phyloP scores from a whole-genome alignment of 192 early-diverging fungal species.

The Coemansia sp. region DNA sequence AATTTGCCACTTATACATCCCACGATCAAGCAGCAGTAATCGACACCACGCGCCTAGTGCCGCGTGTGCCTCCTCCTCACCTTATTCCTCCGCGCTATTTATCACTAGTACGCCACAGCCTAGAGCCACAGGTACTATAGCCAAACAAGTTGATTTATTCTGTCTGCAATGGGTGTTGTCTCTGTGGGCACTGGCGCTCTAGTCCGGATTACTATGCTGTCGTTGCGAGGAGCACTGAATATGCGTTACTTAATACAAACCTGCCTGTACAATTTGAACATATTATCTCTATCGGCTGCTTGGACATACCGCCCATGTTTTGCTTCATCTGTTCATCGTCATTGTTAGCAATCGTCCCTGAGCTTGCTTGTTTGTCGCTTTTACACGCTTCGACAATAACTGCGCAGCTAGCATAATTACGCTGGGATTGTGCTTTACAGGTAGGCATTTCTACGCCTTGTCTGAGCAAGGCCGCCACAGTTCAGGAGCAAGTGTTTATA shows the following conservation, averaged over 20 bases:
- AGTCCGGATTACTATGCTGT: neutral
- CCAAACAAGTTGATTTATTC: neutral
- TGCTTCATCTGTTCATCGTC: neutral
- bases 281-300: neutral
- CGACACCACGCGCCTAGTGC: neutral
- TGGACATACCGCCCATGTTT: neutral
- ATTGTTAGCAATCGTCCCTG: neutral
- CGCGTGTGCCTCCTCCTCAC: neutral
- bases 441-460: neutral
- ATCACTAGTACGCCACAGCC: neutral
- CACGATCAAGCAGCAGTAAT: conserved; percentile 2
- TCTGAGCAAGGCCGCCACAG: neutral
- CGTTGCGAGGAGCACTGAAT: neutral
- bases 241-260: neutral
- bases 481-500: neutral
- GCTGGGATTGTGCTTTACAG: neutral
- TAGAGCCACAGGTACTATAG: neutral
- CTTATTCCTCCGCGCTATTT: neutral
- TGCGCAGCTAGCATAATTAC: neutral
- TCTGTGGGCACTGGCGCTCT: neutral
- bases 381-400: neutral
- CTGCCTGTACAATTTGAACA: neutral
- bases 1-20: neutral
- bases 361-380: neutral
- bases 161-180: neutral